These are phyloP conservation scores for Croton laevigatus DNA, from an alignment of 441 rosid genomes.

Conservation along the genomic window DNA sequence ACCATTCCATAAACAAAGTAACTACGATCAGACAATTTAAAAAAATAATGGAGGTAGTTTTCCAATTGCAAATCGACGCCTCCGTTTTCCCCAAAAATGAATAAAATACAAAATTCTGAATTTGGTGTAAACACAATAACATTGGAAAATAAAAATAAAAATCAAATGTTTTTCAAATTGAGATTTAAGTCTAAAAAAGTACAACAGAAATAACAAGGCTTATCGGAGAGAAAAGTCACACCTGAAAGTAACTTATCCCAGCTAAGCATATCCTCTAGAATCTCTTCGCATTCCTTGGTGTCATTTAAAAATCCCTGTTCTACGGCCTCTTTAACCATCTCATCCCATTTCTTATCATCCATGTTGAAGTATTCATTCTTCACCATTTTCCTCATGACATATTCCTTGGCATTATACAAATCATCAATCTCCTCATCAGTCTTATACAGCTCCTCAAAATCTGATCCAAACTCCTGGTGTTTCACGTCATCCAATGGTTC, in stretches of 20 bases:
- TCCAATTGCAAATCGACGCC: too few relatives aligned
- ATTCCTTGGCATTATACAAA: constrained; percentile 51
- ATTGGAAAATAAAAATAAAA: too few relatives aligned
- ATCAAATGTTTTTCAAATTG: neutral
- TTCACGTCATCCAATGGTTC: constrained; percentile 45
- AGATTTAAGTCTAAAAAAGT: neutral
- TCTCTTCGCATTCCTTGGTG: constrained; percentile 68
- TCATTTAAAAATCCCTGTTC: constrained; percentile 55
- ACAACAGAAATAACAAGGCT: neutral
- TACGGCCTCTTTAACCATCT: constrained; percentile 57
- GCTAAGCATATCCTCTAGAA: constrained; percentile 80
- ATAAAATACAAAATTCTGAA: too few relatives aligned
- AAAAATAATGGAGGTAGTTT: too few relatives aligned
- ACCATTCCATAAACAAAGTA: neutral
- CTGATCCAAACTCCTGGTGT: constrained; percentile 60
- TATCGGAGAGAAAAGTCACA: constrained; percentile 22
- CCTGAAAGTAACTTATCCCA: constrained; percentile 95
- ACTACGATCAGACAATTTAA: neutral
- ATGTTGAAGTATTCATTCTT: constrained; percentile 60
- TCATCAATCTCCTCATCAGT: constrained; percentile 70
- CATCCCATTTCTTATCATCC: constrained; percentile 87
- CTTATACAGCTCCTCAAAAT: constrained; percentile 52
- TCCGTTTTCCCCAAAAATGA: too few relatives aligned
- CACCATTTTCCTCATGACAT: constrained; percentile 45
- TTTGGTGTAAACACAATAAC: too few relatives aligned